Conservation (phyloP, 2,329 filamentous ascomycete genomes). For the Ascocoryne sarcoides region DNA sequence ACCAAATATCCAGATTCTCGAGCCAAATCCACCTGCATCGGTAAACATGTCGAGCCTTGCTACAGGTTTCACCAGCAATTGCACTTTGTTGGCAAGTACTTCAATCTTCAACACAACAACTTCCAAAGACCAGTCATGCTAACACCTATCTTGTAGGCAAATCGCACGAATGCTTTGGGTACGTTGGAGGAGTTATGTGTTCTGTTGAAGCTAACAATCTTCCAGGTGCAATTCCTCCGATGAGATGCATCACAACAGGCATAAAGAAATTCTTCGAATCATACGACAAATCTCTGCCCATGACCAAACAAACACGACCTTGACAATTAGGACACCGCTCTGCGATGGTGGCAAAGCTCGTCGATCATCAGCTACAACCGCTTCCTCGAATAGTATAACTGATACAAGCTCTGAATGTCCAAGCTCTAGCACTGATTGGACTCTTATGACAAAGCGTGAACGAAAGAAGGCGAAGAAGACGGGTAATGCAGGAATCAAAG, state of each 20-base stretch:
- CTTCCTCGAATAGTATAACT: constrained; percentile 6
- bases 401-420: constrained; percentile 15
- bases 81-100: constrained; percentile 26
- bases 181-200: constrained; percentile 2
- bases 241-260: constrained; percentile 26
- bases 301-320: constrained; percentile 9
- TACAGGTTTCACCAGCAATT: constrained; percentile 28
- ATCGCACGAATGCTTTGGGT: constrained; percentile 26
- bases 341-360: constrained; percentile 3
- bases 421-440: constrained; percentile 6
- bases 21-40: constrained; percentile 25
- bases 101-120: not conserved
- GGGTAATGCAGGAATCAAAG: constrained; percentile 6
- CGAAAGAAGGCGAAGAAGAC: constrained; percentile 23
- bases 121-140: not conserved
- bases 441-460: constrained; percentile 16
- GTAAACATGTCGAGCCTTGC: constrained; percentile 29
- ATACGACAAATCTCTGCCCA: constrained; percentile 19
- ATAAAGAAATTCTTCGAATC: constrained; percentile 25
- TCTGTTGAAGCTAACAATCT: constrained; percentile 7
- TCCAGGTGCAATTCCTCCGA: constrained; percentile 26
- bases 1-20: constrained; percentile 19
- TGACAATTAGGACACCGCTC: not conserved
- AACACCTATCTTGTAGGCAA: constrained; percentile 16
- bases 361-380: constrained; percentile 3